Conservation (phyloP, 345 rosid species). For the Eucalyptus tenuipes region DNA sequence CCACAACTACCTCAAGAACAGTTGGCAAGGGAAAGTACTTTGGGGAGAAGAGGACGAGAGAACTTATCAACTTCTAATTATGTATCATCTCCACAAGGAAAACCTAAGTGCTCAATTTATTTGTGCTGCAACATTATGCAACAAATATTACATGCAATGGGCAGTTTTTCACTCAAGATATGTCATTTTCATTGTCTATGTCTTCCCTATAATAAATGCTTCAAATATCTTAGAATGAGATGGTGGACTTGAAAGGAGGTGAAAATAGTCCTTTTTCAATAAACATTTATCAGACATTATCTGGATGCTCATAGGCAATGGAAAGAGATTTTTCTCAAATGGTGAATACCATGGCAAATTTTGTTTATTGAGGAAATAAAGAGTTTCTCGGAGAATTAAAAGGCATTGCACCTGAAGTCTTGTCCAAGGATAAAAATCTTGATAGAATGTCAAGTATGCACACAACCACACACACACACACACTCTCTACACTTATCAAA, state of each 20-base stretch:
- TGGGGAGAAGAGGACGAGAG: background rate
- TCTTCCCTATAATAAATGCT: background rate
- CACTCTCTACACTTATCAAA: background rate
- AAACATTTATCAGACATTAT: background rate
- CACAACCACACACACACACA: accelerated
- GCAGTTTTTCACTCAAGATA: background rate
- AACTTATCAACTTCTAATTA: background rate
- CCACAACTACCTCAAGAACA: background rate
- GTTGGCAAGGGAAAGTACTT: background rate
- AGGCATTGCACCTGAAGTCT: background rate
- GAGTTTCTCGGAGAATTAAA: background rate
- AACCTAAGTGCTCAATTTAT: background rate
- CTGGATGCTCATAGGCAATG: background rate
- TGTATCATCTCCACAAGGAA: background rate
- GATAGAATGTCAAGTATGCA: background rate
- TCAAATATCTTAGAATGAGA: background rate
- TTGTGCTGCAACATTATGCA: background rate
- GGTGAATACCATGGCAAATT: background rate
- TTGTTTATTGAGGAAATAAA: background rate
- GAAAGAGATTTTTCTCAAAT: background rate
- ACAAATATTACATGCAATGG: background rate
- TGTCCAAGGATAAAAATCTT: background rate
- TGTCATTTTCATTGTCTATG: background rate
- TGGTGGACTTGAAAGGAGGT: background rate
- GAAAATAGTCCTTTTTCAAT: background rate